These are phyloP conservation scores for Paramarasmius palmivorus DNA, from an alignment of 1,284 basidiomycete species.

Conservation along the genomic window DNA sequence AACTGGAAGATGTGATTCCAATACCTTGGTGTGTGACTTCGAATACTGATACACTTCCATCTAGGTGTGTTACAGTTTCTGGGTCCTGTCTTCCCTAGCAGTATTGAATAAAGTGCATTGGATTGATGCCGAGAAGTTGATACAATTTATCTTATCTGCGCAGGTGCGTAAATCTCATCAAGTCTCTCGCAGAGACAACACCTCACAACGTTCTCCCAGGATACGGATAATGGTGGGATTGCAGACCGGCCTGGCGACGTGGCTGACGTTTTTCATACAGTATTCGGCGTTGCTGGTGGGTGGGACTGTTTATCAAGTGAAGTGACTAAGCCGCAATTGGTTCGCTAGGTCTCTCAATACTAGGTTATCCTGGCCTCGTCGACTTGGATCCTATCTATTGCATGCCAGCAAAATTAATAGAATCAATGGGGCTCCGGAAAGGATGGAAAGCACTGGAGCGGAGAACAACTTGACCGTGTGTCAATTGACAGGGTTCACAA, in stretches of 20 bases:
- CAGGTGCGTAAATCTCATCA: conserved; percentile 54
- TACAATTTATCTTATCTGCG: conserved; percentile 83
- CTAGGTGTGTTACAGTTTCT: conserved; percentile 97
- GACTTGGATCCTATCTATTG: conserved; percentile 95
- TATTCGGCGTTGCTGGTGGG: conserved; percentile 89
- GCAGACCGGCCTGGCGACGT: conserved; percentile 93
- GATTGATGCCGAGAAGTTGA: conserved; percentile 88
- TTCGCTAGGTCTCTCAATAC: conserved; percentile 74
- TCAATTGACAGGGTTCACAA: not conserved
- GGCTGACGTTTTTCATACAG: conserved; percentile 95
- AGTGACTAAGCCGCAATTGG: not conserved
- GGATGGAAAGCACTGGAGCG: conserved; percentile 63
- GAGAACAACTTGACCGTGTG: conserved; percentile 10
- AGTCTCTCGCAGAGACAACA: conserved; percentile 2
- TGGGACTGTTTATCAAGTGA: conserved; percentile 14
- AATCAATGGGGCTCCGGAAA: conserved; percentile 66
- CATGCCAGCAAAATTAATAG: conserved; percentile 84
- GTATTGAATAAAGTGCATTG: conserved; percentile 85
- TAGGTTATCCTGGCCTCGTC: conserved; percentile 84
- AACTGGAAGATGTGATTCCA: conserved; percentile 87
- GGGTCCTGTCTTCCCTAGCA: conserved; percentile 89
- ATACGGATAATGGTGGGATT: conserved; percentile 89
- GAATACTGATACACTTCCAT: conserved; percentile 2
- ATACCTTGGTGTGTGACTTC: not conserved
- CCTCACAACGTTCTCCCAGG: conserved; percentile 45